phyloP scores from a whole-genome alignment of 495 filamentous ascomycete genomes.

The Tuber umbilicatum region DNA sequence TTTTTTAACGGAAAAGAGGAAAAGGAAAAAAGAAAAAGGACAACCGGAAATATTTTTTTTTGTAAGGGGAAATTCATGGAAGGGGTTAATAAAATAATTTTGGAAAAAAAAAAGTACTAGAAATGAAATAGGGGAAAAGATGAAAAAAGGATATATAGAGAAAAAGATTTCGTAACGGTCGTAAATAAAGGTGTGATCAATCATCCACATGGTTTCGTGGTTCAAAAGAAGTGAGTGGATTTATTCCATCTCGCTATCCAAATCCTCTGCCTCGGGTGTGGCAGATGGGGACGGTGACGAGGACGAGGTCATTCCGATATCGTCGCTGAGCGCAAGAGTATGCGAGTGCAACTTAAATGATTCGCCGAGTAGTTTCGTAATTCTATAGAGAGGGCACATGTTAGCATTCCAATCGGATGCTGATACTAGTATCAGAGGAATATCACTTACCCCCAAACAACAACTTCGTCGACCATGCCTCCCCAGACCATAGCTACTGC shows the following conservation, averaged over 20 bases:
- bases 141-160: conserved; percentile 27
- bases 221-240: conserved; percentile 14
- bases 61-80: not conserved
- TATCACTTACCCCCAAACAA: conserved; percentile 84
- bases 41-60: not conserved
- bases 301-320: conserved; percentile 48
- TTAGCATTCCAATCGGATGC: conserved; percentile 47
- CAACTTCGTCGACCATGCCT: conserved; percentile 95
- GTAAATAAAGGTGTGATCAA: conserved; percentile 11
- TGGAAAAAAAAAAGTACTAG: conserved; percentile 11
- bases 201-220: conserved; percentile 19
- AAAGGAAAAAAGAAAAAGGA: not conserved
- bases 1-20: conserved; percentile 1
- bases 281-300: conserved; percentile 39
- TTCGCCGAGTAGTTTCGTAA: conserved; percentile 96
- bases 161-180: conserved; percentile 32
- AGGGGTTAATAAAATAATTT: conserved; percentile 24
- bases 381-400: conserved; percentile 51
- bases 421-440: conserved; percentile 11
- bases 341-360: conserved; percentile 96
- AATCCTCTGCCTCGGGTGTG: conserved; percentile 40
- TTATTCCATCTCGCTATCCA: conserved; percentile 37
- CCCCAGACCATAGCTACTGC: conserved; percentile 94
- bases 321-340: conserved; percentile 87
- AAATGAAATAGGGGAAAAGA: conserved; percentile 24